These are phyloP conservation scores for Ganoderma boninense DNA, from an alignment of 1,284 basidiomycete genomes.

Conservation along the genomic window DNA sequence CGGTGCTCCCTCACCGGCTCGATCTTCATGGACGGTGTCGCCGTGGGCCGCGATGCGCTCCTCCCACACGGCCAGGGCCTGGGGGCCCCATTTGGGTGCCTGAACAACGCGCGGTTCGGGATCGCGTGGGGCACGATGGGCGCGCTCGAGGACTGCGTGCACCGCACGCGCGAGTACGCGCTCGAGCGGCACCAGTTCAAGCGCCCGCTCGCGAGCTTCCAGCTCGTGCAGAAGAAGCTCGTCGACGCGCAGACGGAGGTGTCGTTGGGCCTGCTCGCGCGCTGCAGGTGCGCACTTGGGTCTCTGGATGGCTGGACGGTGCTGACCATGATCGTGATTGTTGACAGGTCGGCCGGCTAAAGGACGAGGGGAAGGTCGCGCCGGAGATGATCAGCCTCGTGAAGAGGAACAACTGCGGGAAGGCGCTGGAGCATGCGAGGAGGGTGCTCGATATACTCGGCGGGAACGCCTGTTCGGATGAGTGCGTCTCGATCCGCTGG, in stretches of 20 bases:
- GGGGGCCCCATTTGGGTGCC: constrained; percentile 87
- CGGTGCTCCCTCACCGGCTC: constrained; percentile 93
- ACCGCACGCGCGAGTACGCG: constrained; percentile 84
- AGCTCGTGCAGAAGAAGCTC: constrained; percentile 96
- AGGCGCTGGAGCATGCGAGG: constrained; percentile 85
- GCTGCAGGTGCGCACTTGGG: constrained; percentile 54
- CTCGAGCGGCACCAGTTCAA: constrained; percentile 92
- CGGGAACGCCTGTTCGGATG: constrained; percentile 90
- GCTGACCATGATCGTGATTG: neutral
- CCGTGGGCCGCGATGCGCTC: constrained; percentile 73
- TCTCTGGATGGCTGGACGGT: neutral
- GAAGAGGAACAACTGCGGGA: constrained; percentile 97
- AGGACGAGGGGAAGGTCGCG: constrained; percentile 81
- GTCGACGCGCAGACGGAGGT: constrained; percentile 92
- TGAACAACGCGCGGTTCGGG: constrained; percentile 90
- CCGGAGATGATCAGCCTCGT: constrained; percentile 96
- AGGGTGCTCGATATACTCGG: constrained; percentile 89
- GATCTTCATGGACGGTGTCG: constrained; percentile 91
- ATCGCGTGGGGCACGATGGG: constrained; percentile 97
- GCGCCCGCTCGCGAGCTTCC: constrained; percentile 92
- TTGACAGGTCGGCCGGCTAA: constrained; percentile 83
- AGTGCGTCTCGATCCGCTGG: constrained; percentile 60
- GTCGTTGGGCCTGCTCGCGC: constrained; percentile 83
- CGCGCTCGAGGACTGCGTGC: constrained; percentile 91
- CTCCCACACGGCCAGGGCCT: constrained; percentile 83